Evolutionary conservation across 2,329 filamentous ascomycete species (phyloP).

Genomic region (Ophiostoma pallidulum): DNA sequence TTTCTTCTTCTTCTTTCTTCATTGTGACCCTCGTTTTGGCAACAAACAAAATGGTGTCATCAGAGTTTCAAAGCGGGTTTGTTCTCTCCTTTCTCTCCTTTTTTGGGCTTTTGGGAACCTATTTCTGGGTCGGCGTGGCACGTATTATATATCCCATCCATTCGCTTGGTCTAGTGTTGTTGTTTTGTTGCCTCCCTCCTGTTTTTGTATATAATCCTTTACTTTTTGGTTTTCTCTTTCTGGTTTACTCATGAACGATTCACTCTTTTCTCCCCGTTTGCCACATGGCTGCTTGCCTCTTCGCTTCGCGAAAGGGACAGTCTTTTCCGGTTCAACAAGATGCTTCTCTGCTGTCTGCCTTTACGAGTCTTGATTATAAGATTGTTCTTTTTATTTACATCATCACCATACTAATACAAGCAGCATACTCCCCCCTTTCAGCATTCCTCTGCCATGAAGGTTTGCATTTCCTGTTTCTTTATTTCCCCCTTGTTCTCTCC

Average conservation of each 20-base stretch:
- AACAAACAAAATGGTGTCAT: background rate
- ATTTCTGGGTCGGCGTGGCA: background rate
- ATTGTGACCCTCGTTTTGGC: background rate
- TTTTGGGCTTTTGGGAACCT: background rate
- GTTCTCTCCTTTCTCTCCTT: background rate
- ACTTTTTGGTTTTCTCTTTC: background rate
- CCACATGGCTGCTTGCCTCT: no score
- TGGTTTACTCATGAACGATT: background rate
- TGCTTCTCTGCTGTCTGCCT: background rate
- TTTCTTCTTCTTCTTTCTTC: background rate
- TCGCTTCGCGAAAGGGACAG: no score
- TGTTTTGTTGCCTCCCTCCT: constrained; percentile 18
- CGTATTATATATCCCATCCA: constrained; percentile 15
- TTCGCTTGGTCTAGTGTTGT: constrained; percentile 21
- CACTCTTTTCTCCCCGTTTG: background rate
- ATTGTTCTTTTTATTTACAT: constrained; percentile 1
- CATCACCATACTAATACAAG: constrained; percentile 1
- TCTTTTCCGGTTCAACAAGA: background rate
- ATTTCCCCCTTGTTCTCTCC: no score
- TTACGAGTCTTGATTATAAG: background rate
- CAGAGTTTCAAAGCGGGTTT: background rate
- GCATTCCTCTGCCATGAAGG: background rate
- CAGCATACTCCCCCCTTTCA: background rate
- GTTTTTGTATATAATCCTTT: background rate
- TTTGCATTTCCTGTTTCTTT: constrained; percentile 28